Evolutionary conservation across 1,284 basidiomycete species (phyloP).

Genomic region (Crucibulum parvulum): DNA sequence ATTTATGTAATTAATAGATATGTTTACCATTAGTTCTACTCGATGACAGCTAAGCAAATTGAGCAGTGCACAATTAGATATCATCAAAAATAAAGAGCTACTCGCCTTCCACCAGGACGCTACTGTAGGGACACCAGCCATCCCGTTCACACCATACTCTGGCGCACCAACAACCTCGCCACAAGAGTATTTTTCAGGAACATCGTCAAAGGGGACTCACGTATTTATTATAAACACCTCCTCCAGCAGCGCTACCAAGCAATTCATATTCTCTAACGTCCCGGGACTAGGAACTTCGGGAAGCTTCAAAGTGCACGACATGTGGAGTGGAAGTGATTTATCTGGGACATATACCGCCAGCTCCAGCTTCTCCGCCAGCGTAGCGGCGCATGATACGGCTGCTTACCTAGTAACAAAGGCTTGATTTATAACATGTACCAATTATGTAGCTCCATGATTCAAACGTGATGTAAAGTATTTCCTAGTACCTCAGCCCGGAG

Average conservation of each 20-base stretch:
- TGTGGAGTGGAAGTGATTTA: constrained; percentile 57
- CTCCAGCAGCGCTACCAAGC: constrained; percentile 45
- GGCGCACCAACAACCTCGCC: constrained; percentile 46
- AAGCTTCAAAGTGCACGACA: constrained; percentile 55
- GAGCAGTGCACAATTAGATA: constrained; percentile 45
- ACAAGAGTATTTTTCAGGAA: constrained; percentile 58
- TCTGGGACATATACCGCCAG: constrained; percentile 44
- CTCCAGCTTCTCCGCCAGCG: constrained; percentile 43
- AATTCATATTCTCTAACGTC: constrained; percentile 51
- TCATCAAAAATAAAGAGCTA: constrained; percentile 58
- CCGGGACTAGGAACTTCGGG: constrained; percentile 46
- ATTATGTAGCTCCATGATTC: no score
- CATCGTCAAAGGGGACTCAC: constrained; percentile 55
- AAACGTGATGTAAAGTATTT: no score
- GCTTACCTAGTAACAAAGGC: constrained; percentile 47
- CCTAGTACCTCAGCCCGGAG: no score
- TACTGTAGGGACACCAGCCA: constrained; percentile 51
- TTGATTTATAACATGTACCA: not conserved
- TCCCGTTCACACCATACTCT: constrained; percentile 50
- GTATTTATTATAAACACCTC: constrained; percentile 61
- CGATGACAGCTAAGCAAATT: constrained; percentile 46
- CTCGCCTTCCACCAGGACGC: constrained; percentile 62
- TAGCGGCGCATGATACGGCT: constrained; percentile 58
- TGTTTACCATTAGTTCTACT: not conserved
- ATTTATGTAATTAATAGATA: not conserved